phyloP scores from a whole-genome alignment of 2,329 filamentous ascomycete species.

The Botrytis aclada region DNA sequence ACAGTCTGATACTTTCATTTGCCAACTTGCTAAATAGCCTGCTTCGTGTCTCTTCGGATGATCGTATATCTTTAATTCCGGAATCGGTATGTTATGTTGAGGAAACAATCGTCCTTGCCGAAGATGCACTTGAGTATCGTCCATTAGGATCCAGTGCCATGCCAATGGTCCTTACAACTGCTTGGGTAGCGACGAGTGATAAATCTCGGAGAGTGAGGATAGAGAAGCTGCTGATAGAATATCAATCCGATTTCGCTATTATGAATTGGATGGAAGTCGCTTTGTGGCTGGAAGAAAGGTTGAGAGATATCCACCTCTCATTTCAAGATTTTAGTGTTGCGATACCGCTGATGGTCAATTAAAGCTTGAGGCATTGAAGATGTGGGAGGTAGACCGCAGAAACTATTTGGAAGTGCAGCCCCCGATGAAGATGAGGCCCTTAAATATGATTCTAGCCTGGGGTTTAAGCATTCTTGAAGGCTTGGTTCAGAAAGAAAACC shows the following conservation, averaged over 20 bases:
- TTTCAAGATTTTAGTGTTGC: background rate
- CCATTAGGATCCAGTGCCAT: background rate
- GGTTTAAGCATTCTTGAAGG: fast-evolving
- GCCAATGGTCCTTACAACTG: background rate
- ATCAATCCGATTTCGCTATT: background rate
- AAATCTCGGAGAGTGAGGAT: background rate
- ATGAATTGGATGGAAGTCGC: conserved; percentile 7
- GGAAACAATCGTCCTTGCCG: background rate
- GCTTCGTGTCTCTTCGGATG: background rate
- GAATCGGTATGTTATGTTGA: background rate
- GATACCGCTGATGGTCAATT: background rate
- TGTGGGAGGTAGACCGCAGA: background rate
- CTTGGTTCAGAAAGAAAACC: background rate
- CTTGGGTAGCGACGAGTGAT: background rate
- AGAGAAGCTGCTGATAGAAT: background rate
- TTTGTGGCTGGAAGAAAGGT: background rate
- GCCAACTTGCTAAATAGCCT: background rate
- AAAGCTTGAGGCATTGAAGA: background rate
- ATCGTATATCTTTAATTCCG: background rate
- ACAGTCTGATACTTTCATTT: background rate
- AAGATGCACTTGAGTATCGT: background rate
- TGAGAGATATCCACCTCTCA: background rate
- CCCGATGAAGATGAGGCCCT: background rate
- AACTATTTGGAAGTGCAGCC: background rate
- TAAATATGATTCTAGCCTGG: background rate